Evolutionary conservation across 2,329 filamentous ascomycete species (phyloP).

Genomic region (Helminthosporium solani): DNA sequence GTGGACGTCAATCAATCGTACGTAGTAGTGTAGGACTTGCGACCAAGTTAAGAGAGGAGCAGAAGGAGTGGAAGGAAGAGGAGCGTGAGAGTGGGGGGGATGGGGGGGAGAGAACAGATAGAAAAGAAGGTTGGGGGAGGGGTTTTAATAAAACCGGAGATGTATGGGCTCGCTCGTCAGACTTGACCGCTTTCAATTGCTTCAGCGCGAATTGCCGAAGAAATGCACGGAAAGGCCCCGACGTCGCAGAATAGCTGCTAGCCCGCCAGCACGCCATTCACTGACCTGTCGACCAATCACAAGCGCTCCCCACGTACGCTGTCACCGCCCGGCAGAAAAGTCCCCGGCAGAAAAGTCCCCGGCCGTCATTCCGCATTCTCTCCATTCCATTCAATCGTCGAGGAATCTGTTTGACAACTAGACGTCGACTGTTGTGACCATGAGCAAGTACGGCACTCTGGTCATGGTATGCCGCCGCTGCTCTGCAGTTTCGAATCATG

Average conservation of each 20-base stretch:
- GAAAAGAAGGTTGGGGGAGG: slow-evolving; percentile 17
- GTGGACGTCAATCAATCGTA: slow-evolving; percentile 16
- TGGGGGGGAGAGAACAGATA: slow-evolving; percentile 15
- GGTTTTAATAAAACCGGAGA: slow-evolving; percentile 9
- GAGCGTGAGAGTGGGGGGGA: slow-evolving; percentile 15
- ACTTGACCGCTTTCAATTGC: slow-evolving; percentile 1
- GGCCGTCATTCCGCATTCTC: not conserved
- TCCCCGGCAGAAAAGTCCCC: not conserved
- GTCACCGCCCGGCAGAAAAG: slow-evolving; percentile 9
- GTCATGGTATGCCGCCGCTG: slow-evolving; percentile 64
- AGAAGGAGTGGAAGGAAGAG: slow-evolving; percentile 7
- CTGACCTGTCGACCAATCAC: slow-evolving; percentile 4
- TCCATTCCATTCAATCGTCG: not conserved
- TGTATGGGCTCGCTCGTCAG: slow-evolving; percentile 26
- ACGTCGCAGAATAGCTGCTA: slow-evolving; percentile 11
- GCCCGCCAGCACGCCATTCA: slow-evolving; percentile 26
- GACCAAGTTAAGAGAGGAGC: slow-evolving; percentile 25
- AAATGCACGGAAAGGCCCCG: slow-evolving; percentile 20
- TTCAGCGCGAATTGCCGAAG: slow-evolving; percentile 28
- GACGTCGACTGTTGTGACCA: slow-evolving; percentile 43
- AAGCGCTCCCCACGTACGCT: not conserved
- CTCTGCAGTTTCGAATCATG: not conserved
- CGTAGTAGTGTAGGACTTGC: slow-evolving; percentile 42
- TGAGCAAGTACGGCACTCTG: slow-evolving; percentile 93
- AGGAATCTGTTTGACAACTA: slow-evolving; percentile 5